A percentile compares a stretch with the other conserved stretches of the same genome.
phyloP scores from a whole-genome alignment of 495 filamentous ascomycete species.

The Astrothelium macrocarpum region DNA sequence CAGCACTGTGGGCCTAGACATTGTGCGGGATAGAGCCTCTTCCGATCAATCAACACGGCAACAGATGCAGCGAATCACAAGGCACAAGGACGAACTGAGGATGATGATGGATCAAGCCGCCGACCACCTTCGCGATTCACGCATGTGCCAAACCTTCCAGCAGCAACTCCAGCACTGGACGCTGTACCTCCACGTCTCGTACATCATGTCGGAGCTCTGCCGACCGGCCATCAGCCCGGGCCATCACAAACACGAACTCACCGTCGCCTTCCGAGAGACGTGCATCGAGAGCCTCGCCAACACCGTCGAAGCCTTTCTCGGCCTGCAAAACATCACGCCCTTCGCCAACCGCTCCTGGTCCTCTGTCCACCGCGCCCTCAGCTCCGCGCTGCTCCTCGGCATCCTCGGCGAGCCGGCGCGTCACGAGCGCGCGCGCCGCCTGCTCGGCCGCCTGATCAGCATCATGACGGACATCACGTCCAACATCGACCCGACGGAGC shows the following conservation, averaged over 20 bases:
- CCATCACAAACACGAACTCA: conserved; percentile 31
- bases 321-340: conserved; percentile 56
- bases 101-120: conserved; percentile 44
- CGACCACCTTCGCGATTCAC: conserved; percentile 42
- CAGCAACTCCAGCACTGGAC: conserved; percentile 48
- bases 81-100: conserved; percentile 42
- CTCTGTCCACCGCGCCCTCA: conserved; percentile 54
- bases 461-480: conserved; percentile 29
- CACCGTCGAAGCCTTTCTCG: conserved; percentile 58
- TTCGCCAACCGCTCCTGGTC: conserved; percentile 59
- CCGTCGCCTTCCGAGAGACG: conserved; percentile 37
- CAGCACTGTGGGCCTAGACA: conserved; percentile 44
- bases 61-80: conserved; percentile 37
- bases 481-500: conserved; percentile 28
- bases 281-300: conserved; percentile 56
- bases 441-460: conserved; percentile 26
- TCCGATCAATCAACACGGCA: conserved; percentile 36
- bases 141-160: conserved; percentile 38
- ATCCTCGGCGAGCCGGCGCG: conserved; percentile 46
- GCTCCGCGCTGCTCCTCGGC: conserved; percentile 54
- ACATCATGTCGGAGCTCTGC: conserved; percentile 51
- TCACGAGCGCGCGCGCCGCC: conserved; percentile 28
- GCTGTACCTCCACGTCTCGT: conserved; percentile 49
- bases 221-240: conserved; percentile 48
- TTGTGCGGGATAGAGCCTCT: conserved; percentile 43